These are phyloP conservation scores for Thermoascus crustaceus DNA, from an alignment of 2,329 filamentous ascomycete species.

Conservation along the genomic window DNA sequence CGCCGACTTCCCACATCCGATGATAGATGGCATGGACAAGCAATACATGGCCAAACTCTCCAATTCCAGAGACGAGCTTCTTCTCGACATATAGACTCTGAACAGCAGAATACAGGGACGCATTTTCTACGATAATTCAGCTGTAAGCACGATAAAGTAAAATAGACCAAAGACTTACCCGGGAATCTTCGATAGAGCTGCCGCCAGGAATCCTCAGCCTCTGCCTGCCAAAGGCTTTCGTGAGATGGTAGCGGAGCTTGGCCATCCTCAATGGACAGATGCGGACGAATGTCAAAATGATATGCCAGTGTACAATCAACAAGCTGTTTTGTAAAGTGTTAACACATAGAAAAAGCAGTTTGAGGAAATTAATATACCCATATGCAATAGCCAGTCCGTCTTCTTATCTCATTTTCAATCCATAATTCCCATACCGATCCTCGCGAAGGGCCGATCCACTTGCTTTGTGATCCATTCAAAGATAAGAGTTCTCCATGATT, in stretches of 20 bases:
- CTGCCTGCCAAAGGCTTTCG: conserved; percentile 35
- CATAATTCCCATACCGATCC: conserved; percentile 27
- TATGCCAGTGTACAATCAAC: conserved; percentile 36
- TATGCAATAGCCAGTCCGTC: conserved; percentile 35
- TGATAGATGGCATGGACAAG: conserved; percentile 45
- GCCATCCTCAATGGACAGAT: conserved; percentile 35
- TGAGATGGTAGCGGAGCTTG: conserved; percentile 32
- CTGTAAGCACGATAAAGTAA: not conserved
- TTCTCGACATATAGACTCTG: conserved; percentile 45
- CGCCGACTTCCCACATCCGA: conserved; percentile 42
- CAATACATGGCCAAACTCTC: conserved; percentile 43
- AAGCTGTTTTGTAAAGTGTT: no score
- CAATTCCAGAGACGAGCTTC: conserved; percentile 33
- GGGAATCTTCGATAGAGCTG: conserved; percentile 14
- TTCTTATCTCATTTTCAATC: conserved; percentile 29
- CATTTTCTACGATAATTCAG: conserved; percentile 13
- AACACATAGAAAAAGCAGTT: no score
- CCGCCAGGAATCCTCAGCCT: conserved; percentile 26
- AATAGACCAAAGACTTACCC: conserved; percentile 11
- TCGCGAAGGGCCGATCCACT: conserved; percentile 5
- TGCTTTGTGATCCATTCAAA: conserved; percentile 7
- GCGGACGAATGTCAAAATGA: conserved; percentile 27
- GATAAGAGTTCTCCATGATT: conserved; percentile 16
- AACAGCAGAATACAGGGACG: conserved; percentile 35
- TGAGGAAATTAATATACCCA: conserved; percentile 31